These are phyloP conservation scores for Scorias spongiosa DNA, from an alignment of 2,329 filamentous ascomycete genomes.

Conservation along the genomic window DNA sequence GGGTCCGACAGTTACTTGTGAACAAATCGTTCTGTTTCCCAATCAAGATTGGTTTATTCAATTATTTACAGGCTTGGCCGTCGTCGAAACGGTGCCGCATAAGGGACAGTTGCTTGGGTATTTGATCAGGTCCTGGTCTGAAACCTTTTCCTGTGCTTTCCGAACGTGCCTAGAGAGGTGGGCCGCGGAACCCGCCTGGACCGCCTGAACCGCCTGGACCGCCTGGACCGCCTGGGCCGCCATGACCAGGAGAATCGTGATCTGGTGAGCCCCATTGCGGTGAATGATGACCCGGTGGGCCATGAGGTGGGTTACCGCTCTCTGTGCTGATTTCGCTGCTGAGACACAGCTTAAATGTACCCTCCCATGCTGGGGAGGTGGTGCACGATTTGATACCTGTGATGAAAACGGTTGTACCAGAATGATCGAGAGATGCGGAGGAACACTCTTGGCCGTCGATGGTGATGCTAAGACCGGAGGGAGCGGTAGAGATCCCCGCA, in stretches of 20 bases:
- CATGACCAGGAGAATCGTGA: not conserved
- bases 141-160: too few species aligned
- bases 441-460: conserved; percentile 4
- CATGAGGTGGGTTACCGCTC: conserved; percentile 1
- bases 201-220: not conserved
- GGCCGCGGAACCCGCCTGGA: not conserved
- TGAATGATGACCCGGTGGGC: not conserved
- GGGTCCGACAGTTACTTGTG: too few species aligned
- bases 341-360: not conserved
- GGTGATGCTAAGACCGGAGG: conserved; percentile 4
- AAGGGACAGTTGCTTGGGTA: too few species aligned
- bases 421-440: not conserved
- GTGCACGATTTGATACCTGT: conserved; percentile 2
- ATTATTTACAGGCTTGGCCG: too few species aligned
- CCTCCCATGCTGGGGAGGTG: not conserved
- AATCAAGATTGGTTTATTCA: too few species aligned
- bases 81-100: too few species aligned
- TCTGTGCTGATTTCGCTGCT: conserved; percentile 5
- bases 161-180: not conserved
- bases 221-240: not conserved
- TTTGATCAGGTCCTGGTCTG: too few species aligned
- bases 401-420: not conserved
- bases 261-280: not conserved
- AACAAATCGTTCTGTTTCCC: too few species aligned
- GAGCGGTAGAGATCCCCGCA: conserved; percentile 7